Base-by-base conservation (phyloP, 768 basidiomycete species). In the Cystobasidiopsis lactophilus region DNA sequence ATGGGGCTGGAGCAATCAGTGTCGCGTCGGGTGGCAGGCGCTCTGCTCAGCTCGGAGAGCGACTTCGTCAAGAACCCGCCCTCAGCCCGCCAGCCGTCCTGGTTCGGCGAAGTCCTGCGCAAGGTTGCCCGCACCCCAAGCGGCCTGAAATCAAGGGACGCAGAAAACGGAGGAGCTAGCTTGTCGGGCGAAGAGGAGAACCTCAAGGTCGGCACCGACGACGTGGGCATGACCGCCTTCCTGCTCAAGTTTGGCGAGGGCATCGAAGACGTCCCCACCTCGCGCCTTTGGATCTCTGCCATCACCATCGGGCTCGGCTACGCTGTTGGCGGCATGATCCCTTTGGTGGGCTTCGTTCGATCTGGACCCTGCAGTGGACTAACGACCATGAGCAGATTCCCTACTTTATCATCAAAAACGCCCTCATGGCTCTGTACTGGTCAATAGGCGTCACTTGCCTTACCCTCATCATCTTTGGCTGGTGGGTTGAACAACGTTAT, bases 211-310 rank as follows among this genome's bases (percentile, higher is more conserved):
- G 45, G 45, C 77, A 77, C 76, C 57, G 75, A 77, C 43, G 77
- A 80, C 27, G 76, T 86, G 56, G 93, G 93, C 0, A 66, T 96
- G 37, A 89, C 91, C 0, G 77, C 86, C 2, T 98, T 98, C 70
- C 68, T 98, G 60, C 74, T 96, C 60, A 93, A 85, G 68, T 95
- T 95, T 59, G 89, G 89, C n/a, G 81, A 83, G 65, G 85, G 88
- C 18, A 63, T 93, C 49, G 89, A 93, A 73, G 91, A 96, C 67
- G 75, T 93, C 33, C 83, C 89, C 1, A 76, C 77, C 18, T 72
- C 73, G 21, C 75, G 93, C 26, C 71, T 93, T 58, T 95, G 86
- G 69, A 73, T 79, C 33, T 89, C 85, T 1, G 91, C 91, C 1
- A 74, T 91, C 58, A 96, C 91, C 0, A 96, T 98, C 63, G 93